Evolutionary conservation across 331 rosid species (phyloP).

Genomic region (Cydonia oblonga): DNA sequence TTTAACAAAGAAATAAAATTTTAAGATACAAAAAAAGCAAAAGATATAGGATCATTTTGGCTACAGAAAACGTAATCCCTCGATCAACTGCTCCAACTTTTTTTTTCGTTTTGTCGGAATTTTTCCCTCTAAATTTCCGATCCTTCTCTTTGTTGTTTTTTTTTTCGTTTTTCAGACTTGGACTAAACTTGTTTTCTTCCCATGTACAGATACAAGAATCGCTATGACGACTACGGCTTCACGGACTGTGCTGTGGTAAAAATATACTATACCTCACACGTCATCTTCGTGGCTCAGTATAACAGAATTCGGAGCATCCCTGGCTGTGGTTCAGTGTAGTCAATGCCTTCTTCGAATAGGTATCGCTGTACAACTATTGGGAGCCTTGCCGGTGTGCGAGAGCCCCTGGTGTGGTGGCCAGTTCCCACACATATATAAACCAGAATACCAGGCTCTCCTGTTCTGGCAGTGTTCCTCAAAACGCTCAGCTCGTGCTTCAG

Average conservation of each 20-base stretch:
- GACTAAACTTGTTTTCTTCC: slow-evolving; percentile 39
- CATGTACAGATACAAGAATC: slow-evolving; percentile 81
- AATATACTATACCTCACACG: slow-evolving; percentile 46
- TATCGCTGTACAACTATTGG: slow-evolving; percentile 80
- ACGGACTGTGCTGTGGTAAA: slow-evolving; percentile 43
- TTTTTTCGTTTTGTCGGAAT: slow-evolving; percentile 1
- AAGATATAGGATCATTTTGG: slow-evolving; percentile 28
- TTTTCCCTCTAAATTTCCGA: slow-evolving; percentile 24
- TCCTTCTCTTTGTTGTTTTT: slow-evolving; percentile 1
- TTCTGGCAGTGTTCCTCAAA: slow-evolving; percentile 74
- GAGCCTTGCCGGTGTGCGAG: slow-evolving; percentile 87
- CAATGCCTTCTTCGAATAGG: slow-evolving; percentile 86
- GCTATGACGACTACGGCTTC: slow-evolving; percentile 44
- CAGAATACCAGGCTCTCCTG: slow-evolving; percentile 63
- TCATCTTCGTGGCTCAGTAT: slow-evolving; percentile 39
- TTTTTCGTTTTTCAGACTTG: slow-evolving; percentile 15
- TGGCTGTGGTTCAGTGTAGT: slow-evolving; percentile 75
- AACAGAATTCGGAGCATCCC: slow-evolving; percentile 80
- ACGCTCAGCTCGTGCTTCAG: slow-evolving; percentile 69
- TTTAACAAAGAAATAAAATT: slow-evolving; percentile 23
- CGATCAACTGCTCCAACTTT: slow-evolving; percentile 31
- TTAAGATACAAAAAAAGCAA: slow-evolving; percentile 49
- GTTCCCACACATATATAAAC: slow-evolving; percentile 87
- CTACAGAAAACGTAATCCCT: slow-evolving; percentile 35
- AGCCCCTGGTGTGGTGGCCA: slow-evolving; percentile 88